Percentiles rank a stretch among this genome's conserved stretches.
Evolutionary conservation across 352 stramenopile genomes (phyloP).

Genomic region (Pythium biforme): DNA sequence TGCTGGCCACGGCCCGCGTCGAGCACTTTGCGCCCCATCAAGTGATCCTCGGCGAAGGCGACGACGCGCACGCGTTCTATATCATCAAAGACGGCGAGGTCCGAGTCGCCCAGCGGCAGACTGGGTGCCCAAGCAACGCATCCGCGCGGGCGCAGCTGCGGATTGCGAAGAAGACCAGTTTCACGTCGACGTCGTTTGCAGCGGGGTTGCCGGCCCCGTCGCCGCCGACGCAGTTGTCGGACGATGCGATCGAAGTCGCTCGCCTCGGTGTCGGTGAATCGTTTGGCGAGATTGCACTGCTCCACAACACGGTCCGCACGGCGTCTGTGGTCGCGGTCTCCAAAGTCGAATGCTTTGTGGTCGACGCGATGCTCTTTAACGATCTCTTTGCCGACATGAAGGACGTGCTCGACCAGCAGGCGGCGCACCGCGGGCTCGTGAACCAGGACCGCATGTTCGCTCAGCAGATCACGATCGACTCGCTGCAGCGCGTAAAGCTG

Average conservation of each 20-base stretch:
- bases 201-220: conserved; percentile 1
- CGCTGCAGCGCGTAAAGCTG: conserved; percentile 53
- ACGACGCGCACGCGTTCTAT: conserved; percentile 54
- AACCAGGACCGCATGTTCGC: conserved; percentile 50
- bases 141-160: conserved; percentile 3
- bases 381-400: conserved; percentile 41
- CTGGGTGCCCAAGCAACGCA: neutral
- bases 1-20: conserved; percentile 39
- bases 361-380: conserved; percentile 70
- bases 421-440: conserved; percentile 30
- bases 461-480: conserved; percentile 47
- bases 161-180: neutral
- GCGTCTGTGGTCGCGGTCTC: conserved; percentile 63
- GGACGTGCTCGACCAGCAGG: conserved; percentile 32
- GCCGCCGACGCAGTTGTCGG: neutral
- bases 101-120: conserved; percentile 31
- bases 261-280: conserved; percentile 49
- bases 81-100: conserved; percentile 59
- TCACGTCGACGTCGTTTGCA: neutral
- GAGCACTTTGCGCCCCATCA: conserved; percentile 45
- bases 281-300: conserved; percentile 63
- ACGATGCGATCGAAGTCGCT: conserved; percentile 31
- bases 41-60: conserved; percentile 46
- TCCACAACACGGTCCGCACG: conserved; percentile 51
- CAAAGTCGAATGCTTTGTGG: conserved; percentile 62